These are phyloP conservation scores for Magnolia kwangsiensis DNA, from an alignment of 164 flowering plant species.

Conservation along the genomic window DNA sequence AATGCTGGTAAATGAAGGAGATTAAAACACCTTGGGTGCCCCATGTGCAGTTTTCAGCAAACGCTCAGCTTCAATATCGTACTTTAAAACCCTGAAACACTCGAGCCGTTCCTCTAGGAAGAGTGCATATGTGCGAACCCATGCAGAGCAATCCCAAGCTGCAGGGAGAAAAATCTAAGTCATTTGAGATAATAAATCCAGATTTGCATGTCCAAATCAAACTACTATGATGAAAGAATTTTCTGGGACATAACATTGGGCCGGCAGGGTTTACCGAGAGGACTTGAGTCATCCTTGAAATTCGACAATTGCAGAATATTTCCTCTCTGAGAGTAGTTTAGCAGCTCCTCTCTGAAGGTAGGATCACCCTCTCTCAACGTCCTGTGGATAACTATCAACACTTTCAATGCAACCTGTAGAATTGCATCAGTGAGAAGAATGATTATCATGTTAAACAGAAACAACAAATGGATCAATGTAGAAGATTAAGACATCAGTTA, in stretches of 20 bases:
- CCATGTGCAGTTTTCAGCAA: constrained; percentile 50
- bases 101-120: constrained; percentile 91
- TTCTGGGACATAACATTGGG: not conserved
- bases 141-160: constrained; percentile 99
- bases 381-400: constrained; percentile 89
- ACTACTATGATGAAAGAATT: not conserved
- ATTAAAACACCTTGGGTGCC: constrained; percentile 43
- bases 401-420: constrained; percentile 86
- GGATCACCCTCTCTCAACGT: constrained; percentile 96
- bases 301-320: constrained; percentile 77
- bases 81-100: constrained; percentile 70
- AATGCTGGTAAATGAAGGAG: not conserved
- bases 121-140: constrained; percentile 95
- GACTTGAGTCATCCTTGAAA: constrained; percentile 95
- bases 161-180: constrained; percentile 17
- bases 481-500: not conserved
- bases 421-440: constrained; percentile 2
- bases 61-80: constrained; percentile 83
- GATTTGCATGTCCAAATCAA: not conserved
- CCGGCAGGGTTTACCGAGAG: constrained; percentile 52
- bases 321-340: constrained; percentile 63
- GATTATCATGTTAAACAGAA: not conserved
- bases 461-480: not conserved
- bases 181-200: not conserved
- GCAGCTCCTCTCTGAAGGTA: constrained; percentile 88